These are phyloP conservation scores for Russula vinacea DNA, from an alignment of 768 basidiomycete species.

Conservation along the genomic window DNA sequence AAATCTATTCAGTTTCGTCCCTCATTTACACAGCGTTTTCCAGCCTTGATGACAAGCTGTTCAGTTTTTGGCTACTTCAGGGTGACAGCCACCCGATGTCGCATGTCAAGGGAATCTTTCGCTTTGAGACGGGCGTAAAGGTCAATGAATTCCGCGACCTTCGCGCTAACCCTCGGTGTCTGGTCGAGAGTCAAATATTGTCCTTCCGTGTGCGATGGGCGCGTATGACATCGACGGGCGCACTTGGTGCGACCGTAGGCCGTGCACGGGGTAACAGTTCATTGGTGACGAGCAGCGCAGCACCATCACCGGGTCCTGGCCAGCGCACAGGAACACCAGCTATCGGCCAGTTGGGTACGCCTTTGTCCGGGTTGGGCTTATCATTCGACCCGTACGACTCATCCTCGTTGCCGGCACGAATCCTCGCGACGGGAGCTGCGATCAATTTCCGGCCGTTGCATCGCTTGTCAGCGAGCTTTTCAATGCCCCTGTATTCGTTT, in stretches of 20 bases:
- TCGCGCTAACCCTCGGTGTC: constrained; percentile 82
- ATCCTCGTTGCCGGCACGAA: constrained; percentile 57
- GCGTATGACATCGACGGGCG: constrained; percentile 63
- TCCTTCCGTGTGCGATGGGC: constrained; percentile 83
- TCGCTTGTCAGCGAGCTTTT: constrained; percentile 80
- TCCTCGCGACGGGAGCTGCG: constrained; percentile 74
- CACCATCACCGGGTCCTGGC: constrained; percentile 27
- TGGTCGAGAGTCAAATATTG: constrained; percentile 77
- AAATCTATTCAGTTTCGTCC: constrained; percentile 14
- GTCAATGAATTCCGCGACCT: constrained; percentile 87
- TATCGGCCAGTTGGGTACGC: constrained; percentile 7
- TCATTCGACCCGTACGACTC: constrained; percentile 79
- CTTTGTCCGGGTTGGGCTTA: constrained; percentile 36
- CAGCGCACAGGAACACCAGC: constrained; percentile 28
- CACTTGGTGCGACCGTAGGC: constrained; percentile 48
- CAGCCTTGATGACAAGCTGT: constrained; percentile 89
- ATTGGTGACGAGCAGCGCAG: constrained; percentile 32
- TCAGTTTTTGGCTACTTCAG: constrained; percentile 86
- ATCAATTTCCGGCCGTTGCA: constrained; percentile 78
- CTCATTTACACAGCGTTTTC: constrained; percentile 6
- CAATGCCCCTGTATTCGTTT: constrained; percentile 76
- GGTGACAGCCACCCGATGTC: constrained; percentile 71
- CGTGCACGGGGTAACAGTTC: constrained; percentile 34
- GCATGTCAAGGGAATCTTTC: constrained; percentile 80
- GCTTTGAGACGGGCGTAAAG: constrained; percentile 85